phyloP scores from a whole-genome alignment of 495 filamentous ascomycete species.

The Neurospora sp. region DNA sequence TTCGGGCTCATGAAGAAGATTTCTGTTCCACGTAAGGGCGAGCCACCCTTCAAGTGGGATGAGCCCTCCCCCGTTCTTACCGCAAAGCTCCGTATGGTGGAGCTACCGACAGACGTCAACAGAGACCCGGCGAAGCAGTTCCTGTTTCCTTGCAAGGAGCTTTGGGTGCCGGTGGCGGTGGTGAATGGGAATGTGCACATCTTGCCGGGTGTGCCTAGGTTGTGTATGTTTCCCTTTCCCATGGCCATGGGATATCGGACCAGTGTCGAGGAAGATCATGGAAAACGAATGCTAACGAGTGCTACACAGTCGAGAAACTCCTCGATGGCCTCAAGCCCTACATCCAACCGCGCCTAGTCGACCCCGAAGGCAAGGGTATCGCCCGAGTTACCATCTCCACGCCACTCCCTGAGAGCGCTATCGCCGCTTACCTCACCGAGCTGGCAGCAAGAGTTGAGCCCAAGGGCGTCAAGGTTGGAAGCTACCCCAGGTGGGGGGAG shows the following conservation, averaged over 20 bases:
- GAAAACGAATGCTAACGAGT: background rate
- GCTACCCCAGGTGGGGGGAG: conserved; percentile 89
- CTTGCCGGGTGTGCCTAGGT: conserved; percentile 75
- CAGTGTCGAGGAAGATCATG: no score
- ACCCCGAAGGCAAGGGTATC: conserved; percentile 73
- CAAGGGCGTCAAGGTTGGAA: conserved; percentile 85
- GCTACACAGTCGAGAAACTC: conserved; percentile 49
- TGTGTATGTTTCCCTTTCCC: conserved; percentile 38
- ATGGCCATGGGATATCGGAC: no score
- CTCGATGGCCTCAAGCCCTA: conserved; percentile 64
- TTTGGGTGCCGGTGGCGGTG: conserved; percentile 84
- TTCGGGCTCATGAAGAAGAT: conserved; percentile 74
- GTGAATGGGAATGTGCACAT: conserved; percentile 93
- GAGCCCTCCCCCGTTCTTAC: conserved; percentile 63
- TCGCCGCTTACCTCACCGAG: conserved; percentile 73
- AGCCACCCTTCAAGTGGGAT: conserved; percentile 78
- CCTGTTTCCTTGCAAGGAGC: conserved; percentile 64
- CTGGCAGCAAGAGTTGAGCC: conserved; percentile 60
- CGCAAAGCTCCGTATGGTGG: conserved; percentile 83
- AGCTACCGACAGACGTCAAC: conserved; percentile 63
- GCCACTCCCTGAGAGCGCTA: conserved; percentile 71
- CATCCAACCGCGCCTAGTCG: conserved; percentile 56
- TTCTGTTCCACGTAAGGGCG: conserved; percentile 57
- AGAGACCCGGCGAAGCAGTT: conserved; percentile 53
- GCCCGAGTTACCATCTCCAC: conserved; percentile 74